Evolutionary conservation across 371 early-diverging fungal genomes (phyloP), one percentile per base, ranked within the genome.

Genomic region (Mucor piriformis): DNA sequence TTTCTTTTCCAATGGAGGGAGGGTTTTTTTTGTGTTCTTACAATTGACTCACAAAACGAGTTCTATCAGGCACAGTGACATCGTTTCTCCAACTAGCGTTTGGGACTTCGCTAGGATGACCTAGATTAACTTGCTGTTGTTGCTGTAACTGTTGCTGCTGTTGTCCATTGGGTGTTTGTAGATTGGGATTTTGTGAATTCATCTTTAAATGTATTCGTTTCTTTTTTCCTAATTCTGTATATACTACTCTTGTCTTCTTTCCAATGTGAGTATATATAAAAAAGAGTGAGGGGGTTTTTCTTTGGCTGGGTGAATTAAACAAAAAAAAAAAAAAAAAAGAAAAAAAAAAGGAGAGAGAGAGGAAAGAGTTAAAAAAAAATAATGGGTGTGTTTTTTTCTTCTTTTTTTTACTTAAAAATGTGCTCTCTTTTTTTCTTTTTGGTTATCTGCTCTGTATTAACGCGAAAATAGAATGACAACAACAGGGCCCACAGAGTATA

Each of bases 41-140:
- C 79, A 75, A 57, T 61, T 75, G 76, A 50, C 58, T 61, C 23
- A 78, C 65, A 55, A 72, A 69, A 23, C 64, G 61, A 49, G 65
- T 63, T 60, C 78, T 69, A 49, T 78, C 78, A 38, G 55, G 49
- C n/a, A 64, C 60, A 47, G 73, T 48, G 32, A 78, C 35, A 57
- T 78, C 75, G 50, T 70, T 66, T 60, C 78, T 72, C 78, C 78
- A 78, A 43, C 66, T 70, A n/a, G 61, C 57, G 50, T 68, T 68
- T 4, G 69, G 49, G 1, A 54, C 42, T 43, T 64, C 59, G 35
- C 32, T 64, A 4, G 59, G 54, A 43, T 58, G 54, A 27, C 54
- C 57, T 42, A 59, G 50, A 49, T 49, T 59, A 12, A 58, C 57
- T 38, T 53, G 54, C 18, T 33, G 25, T 29, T 27, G 47, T 43